These are phyloP conservation scores for Yamadazyma endophytica DNA, from an alignment of 805 yeast species.

Conservation along the genomic window DNA sequence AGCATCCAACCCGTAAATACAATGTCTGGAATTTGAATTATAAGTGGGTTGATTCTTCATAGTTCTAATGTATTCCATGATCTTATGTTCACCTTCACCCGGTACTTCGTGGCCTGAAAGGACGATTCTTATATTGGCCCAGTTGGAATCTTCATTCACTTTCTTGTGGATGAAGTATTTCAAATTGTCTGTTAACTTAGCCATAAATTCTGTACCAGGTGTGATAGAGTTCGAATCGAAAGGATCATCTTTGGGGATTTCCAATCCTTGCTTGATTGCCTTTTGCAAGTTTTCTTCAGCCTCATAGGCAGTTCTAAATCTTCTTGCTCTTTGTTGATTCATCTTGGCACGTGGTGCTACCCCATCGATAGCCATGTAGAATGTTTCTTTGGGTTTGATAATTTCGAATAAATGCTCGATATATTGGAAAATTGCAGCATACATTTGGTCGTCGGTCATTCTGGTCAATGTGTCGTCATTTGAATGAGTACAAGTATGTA, in stretches of 20 bases:
- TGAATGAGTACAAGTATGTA: constrained; percentile 90
- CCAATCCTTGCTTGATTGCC: constrained; percentile 70
- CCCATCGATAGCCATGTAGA: constrained; percentile 97
- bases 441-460: constrained; percentile 87
- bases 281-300: constrained; percentile 76
- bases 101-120: constrained; percentile 95
- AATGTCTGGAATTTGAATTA: constrained; percentile 81
- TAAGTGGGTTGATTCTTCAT: constrained; percentile 71
- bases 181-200: constrained; percentile 73
- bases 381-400: constrained; percentile 79
- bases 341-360: constrained; percentile 98
- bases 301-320: constrained; percentile 90
- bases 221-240: constrained; percentile 92
- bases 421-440: constrained; percentile 86
- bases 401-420: constrained; percentile 89
- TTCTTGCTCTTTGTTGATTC: constrained; percentile 96
- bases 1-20: constrained; percentile 94
- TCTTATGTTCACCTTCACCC: constrained; percentile 98
- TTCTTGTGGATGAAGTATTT: constrained; percentile 87
- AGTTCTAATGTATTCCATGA: constrained; percentile 85
- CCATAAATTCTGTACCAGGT: constrained; percentile 97
- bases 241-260: constrained; percentile 76
- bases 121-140: constrained; percentile 76
- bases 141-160: constrained; percentile 76
- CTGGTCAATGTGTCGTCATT: constrained; percentile 61